phyloP scores from a whole-genome alignment of 1,284 basidiomycete genomes.

The Ustilago sp. region DNA sequence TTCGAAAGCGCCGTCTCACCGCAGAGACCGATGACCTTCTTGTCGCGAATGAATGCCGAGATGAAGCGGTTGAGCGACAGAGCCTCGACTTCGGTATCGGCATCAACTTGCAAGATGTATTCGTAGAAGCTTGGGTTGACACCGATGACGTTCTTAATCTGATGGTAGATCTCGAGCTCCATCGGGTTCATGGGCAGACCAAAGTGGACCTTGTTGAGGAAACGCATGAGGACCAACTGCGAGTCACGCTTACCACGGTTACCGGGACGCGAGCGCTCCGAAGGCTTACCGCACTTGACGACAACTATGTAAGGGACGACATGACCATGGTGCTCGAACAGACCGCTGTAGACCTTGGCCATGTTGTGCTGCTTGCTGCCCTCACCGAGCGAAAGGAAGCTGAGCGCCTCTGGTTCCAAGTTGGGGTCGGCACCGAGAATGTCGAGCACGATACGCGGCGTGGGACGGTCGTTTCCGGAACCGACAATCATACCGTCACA shows the following conservation, averaged over 20 bases:
- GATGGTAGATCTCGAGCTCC: conserved; percentile 97
- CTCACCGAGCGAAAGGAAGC: conserved; percentile 92
- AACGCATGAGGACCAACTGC: conserved; percentile 95
- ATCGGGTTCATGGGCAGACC: conserved; percentile 94
- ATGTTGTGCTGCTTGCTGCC: conserved; percentile 97
- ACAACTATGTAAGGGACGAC: conserved; percentile 96
- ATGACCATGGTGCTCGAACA: conserved; percentile 93
- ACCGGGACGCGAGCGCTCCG: conserved; percentile 89
- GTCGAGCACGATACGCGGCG: conserved; percentile 86
- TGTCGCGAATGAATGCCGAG: conserved; percentile 86
- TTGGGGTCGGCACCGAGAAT: conserved; percentile 94
- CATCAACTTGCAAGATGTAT: conserved; percentile 95
- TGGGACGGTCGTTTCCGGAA: conserved; percentile 79
- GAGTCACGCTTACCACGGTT: conserved; percentile 81
- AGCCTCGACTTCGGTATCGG: conserved; percentile 88
- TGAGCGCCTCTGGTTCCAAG: conserved; percentile 91
- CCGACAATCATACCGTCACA: conserved; percentile 99
- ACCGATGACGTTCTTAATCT: conserved; percentile 99
- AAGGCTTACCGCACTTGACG: conserved; percentile 97
- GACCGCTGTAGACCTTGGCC: conserved; percentile 96
- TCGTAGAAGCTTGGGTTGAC: conserved; percentile 99
- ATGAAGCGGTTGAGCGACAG: conserved; percentile 88
- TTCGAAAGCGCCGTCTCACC: conserved; percentile 89
- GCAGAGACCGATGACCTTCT: conserved; percentile 91
- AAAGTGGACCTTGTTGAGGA: conserved; percentile 98